Conservation (phyloP, 2,329 filamentous ascomycete genomes). For the Colletotrichum chrysophilum region DNA sequence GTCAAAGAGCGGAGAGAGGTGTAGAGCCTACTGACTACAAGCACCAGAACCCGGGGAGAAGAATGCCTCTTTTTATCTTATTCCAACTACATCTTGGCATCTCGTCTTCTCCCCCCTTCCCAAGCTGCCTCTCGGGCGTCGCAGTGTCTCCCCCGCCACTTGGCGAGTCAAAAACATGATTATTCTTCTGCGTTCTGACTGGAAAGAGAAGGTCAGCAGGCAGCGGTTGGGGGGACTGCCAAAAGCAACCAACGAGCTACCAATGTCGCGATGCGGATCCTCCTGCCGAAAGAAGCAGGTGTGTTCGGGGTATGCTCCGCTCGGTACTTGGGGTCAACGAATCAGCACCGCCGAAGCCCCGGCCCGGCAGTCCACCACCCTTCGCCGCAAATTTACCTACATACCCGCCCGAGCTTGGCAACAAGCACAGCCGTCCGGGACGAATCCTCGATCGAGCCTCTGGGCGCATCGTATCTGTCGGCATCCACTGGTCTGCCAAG, state of each 20-base stretch:
- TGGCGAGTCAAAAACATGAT: neutral
- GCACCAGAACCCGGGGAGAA: neutral
- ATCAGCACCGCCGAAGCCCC: neutral
- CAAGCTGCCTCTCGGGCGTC: neutral
- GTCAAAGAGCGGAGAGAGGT: neutral
- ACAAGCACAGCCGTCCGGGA: neutral
- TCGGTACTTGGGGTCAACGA: conserved; percentile 5
- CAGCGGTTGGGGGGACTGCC: neutral
- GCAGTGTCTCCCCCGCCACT: neutral
- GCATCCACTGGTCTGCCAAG: conserved; percentile 1
- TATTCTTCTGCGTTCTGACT: neutral
- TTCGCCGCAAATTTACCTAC: conserved; percentile 12
- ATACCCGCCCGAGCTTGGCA: conserved; percentile 16
- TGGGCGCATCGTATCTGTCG: conserved; percentile 3
- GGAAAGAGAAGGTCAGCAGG: conserved; percentile 8
- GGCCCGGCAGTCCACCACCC: conserved; percentile 17
- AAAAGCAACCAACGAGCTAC: neutral
- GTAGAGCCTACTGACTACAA: neutral
- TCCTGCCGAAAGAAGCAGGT: conserved; percentile 19
- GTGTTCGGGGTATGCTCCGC: neutral
- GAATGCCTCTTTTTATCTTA: conserved; percentile 1
- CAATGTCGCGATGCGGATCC: conserved; percentile 11
- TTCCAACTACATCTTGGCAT: neutral
- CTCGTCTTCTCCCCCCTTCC: neutral
- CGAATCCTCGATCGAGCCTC: neutral